Evolutionary conservation across 148 eudicot species (phyloP), one percentile per base, ranked within the genome.

Genomic region (Fagopyrum homotropicum): DNA sequence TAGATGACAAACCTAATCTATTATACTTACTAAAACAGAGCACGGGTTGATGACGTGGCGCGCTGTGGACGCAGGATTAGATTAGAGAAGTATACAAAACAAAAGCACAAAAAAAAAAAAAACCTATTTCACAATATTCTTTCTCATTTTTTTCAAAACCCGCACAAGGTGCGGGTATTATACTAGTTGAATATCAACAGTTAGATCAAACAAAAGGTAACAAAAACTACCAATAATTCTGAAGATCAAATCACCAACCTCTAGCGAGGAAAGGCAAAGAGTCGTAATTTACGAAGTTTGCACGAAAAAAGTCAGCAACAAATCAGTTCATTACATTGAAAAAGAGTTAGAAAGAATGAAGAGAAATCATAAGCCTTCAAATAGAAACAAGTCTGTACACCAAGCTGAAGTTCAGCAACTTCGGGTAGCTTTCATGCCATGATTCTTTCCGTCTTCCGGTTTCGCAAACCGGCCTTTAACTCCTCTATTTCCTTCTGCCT

Each of bases 401-500:
- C 47, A 66, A 66, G 2, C 71, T 40, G 45, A 66, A 15, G 22
- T 7, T 66, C 47, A 66, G 71, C 47, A 66, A 19, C 71, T 66
- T 66, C 17, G 0, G 44, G 47, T 40, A 9, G 70, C 46, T 64
- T 64, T 64, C 70, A 40, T 5, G 70, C 70, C 46, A 35, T 43
- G 19, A 9, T 14, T 40, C 49, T 75, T 81, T 51, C 57, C 56
- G 81, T 77, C 80, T 75, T 83, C 82, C 26, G 76, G 61, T 75
- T 78, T 82, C 14, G 77, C 35, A 57, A 70, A 52, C 45, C 73
- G 78, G 35, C 73, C 82, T 75, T 79, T 81, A 64, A 6, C 74
- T 69, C 72, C 78, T 83, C 80, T 86, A 63, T 63, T 80, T 40
- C 48, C 73, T 9, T 89, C 87, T 7, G 69, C 51, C 50, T 72